phyloP scores from a whole-genome alignment of 345 rosid genomes.

The Eucalyptus erythrocorys region DNA sequence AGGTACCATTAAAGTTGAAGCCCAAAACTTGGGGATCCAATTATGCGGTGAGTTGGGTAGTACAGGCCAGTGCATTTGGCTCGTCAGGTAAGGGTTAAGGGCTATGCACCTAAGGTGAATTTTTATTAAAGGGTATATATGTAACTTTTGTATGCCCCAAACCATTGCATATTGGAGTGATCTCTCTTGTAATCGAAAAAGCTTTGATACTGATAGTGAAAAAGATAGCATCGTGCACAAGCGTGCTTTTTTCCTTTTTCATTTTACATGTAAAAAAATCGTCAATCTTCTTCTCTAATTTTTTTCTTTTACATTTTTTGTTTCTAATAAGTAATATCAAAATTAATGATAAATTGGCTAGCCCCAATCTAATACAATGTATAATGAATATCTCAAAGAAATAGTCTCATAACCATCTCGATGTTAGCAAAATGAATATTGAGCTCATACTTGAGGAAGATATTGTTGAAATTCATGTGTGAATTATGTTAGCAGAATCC shows the following conservation, averaged over 20 bases:
- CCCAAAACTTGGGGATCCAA: background rate
- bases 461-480: background rate
- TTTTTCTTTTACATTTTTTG: background rate
- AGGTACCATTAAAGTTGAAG: background rate
- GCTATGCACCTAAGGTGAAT: background rate
- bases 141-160: background rate
- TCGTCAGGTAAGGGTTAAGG: rapidly evolving
- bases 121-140: no score
- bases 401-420: background rate
- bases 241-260: background rate
- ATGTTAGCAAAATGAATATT: background rate
- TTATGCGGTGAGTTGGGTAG: background rate
- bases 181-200: background rate
- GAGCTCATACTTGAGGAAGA: background rate
- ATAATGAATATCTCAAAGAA: background rate
- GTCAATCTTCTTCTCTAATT: background rate
- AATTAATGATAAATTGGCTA: background rate
- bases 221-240: background rate
- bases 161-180: rapidly evolving
- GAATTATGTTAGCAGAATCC: background rate
- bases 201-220: background rate
- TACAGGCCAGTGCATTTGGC: background rate
- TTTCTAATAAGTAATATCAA: background rate
- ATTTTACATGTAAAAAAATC: background rate
- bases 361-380: background rate